Conservation (phyloP, 192 early-diverging fungal genomes). For the Dimargaris verticillata region DNA sequence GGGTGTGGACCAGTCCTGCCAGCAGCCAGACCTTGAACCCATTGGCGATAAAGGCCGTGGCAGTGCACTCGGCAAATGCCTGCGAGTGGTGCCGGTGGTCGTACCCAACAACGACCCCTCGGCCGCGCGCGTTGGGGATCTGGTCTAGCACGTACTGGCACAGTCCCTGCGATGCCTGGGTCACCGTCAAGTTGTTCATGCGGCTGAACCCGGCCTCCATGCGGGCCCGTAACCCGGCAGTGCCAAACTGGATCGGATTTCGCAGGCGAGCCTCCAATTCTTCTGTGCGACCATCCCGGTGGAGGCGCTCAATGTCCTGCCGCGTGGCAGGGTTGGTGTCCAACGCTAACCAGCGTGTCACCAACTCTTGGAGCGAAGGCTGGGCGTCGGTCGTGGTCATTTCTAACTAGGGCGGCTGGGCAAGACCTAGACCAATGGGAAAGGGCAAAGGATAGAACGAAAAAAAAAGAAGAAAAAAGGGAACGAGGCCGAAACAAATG, state of each 20-base stretch:
- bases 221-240: conserved; percentile 72
- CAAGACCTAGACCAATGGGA: neutral
- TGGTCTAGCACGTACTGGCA: conserved; percentile 43
- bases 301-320: conserved; percentile 33
- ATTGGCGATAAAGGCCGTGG: conserved; percentile 58
- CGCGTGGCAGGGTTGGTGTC: conserved; percentile 34
- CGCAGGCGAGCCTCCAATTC: conserved; percentile 39
- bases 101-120: conserved; percentile 80
- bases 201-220: conserved; percentile 89
- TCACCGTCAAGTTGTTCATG: conserved; percentile 87
- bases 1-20: conserved; percentile 61
- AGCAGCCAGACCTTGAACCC: conserved; percentile 71
- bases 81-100: conserved; percentile 85
- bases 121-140: conserved; percentile 35
- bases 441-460: neutral
- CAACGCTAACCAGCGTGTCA: conserved; percentile 16
- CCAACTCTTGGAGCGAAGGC: too few relatives aligned
- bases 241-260: conserved; percentile 65
- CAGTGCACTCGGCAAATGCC: conserved; percentile 66
- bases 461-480: neutral
- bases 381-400: neutral
- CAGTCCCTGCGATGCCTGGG: conserved; percentile 82
- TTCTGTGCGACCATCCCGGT: conserved; percentile 24
- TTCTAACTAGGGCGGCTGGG: too few relatives aligned
- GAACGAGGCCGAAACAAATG: neutral